Conservation (phyloP, 805 yeast genomes). For the Starmerella sp. region DNA sequence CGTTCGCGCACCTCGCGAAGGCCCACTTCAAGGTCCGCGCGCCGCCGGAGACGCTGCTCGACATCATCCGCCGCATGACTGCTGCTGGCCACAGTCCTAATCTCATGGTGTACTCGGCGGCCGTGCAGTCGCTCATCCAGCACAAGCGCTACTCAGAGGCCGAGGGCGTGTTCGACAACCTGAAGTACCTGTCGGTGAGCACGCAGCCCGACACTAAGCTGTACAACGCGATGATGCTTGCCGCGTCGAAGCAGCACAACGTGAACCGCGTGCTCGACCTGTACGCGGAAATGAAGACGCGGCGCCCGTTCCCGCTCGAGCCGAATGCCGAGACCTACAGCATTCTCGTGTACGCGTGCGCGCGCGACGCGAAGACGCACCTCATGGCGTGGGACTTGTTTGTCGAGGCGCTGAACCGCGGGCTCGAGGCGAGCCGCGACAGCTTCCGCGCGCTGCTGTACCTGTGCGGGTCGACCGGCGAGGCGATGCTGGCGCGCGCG, state of each 20-base stretch:
- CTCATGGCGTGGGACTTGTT: conserved; percentile 69
- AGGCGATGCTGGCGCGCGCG: conserved; percentile 59
- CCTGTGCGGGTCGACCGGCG: conserved; percentile 72
- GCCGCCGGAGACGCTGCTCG: conserved; percentile 18
- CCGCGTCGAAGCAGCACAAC: conserved; percentile 51
- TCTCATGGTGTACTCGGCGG: conserved; percentile 39
- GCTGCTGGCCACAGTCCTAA: conserved; percentile 22
- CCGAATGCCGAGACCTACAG: conserved; percentile 40
- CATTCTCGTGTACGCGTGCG: conserved; percentile 58
- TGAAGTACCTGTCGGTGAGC: conserved; percentile 63
- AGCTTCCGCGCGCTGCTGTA: conserved; percentile 61
- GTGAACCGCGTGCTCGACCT: conserved; percentile 68
- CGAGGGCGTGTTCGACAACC: conserved; percentile 60
- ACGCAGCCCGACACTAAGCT: conserved; percentile 58
- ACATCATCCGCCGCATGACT: conserved; percentile 21
- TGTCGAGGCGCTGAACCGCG: conserved; percentile 44
- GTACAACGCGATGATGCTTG: conserved; percentile 60
- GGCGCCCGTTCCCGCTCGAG: conserved; percentile 28
- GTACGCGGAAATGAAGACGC: conserved; percentile 51
- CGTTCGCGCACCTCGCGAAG: conserved; percentile 29
- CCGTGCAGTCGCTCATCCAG: conserved; percentile 51
- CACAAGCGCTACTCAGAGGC: conserved; percentile 46
- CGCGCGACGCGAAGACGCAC: conserved; percentile 38
- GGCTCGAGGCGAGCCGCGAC: conserved; percentile 28
- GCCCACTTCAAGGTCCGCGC: conserved; percentile 25